Percentiles rank a stretch among this genome's conserved stretches.
These are phyloP conservation scores for Acer saccharum DNA, from an alignment of 345 rosid species.

Conservation along the genomic window DNA sequence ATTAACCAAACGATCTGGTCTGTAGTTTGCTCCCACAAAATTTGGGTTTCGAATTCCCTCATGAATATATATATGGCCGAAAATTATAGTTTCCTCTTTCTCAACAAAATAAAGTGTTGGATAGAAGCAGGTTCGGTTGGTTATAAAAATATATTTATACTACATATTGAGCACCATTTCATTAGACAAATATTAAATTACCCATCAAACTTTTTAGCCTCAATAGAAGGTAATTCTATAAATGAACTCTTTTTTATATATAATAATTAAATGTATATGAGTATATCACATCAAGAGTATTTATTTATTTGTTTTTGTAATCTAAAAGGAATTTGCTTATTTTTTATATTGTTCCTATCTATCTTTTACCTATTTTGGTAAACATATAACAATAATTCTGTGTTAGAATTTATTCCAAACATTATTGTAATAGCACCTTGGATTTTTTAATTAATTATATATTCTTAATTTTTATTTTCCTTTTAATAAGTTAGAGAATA, in stretches of 20 bases:
- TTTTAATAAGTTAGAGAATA: neutral
- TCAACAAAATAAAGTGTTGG: no score
- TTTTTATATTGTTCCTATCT: neutral
- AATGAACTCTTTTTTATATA: no score
- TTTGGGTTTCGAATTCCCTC: no score
- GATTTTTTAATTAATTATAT: neutral
- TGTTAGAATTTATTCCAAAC: neutral
- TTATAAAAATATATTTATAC: no score
- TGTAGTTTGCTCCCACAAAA: no score
- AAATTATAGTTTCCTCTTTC: no score
- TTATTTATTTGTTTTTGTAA: neutral
- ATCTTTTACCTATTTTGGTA: neutral
- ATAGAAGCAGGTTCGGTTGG: no score
- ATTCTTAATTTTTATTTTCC: neutral
- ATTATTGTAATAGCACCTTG: neutral
- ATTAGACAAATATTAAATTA: neutral
- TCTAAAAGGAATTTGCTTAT: neutral
- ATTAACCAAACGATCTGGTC: no score
- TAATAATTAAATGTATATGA: no score
- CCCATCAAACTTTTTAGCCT: conserved; percentile 2
- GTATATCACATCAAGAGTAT: no score
- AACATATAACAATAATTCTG: neutral
- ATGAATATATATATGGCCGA: no score
- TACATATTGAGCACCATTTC: neutral
- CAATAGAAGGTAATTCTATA: neutral